phyloP scores from a whole-genome alignment of 805 yeast species.

The Wickerhamomyces mucosus region DNA sequence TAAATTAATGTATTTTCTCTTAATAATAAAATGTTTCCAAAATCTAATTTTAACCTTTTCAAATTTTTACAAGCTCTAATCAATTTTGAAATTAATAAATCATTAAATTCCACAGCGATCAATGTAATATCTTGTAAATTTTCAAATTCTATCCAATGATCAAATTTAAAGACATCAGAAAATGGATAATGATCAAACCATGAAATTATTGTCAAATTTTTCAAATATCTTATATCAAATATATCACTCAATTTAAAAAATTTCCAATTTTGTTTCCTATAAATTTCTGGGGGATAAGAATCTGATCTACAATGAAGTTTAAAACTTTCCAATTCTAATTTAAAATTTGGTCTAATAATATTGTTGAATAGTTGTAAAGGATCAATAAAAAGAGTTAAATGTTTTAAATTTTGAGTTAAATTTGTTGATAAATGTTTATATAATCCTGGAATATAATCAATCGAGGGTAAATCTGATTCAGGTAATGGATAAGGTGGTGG shows the following conservation, averaged over 20 bases:
- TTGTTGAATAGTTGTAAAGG: constrained; percentile 28
- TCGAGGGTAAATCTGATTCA: constrained; percentile 9
- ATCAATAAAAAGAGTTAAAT: constrained; percentile 27
- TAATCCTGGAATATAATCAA: constrained; percentile 22
- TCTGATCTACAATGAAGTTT: constrained; percentile 35
- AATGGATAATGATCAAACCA: constrained; percentile 29
- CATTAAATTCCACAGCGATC: constrained; percentile 26
- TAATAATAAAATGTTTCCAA: constrained; percentile 9
- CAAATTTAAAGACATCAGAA: constrained; percentile 26
- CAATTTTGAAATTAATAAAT: constrained; percentile 22
- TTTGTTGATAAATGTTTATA: constrained; percentile 18
- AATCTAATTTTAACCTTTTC: constrained; percentile 31
- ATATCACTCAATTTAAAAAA: constrained; percentile 24
- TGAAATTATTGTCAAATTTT: constrained; percentile 30
- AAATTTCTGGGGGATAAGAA: constrained; percentile 23
- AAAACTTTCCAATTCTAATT: constrained; percentile 26
- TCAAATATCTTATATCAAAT: constrained; percentile 26
- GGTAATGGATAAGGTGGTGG: constrained; percentile 25
- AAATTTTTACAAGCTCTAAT: constrained; percentile 22
- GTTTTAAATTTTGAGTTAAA: constrained; percentile 12
- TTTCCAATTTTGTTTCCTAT: constrained; percentile 14
- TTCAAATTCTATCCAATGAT: constrained; percentile 27
- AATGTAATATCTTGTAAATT: constrained; percentile 29
- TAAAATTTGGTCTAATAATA: constrained; percentile 14
- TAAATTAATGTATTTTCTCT: constrained; percentile 25